Conservation (phyloP, 2,329 filamentous ascomycete species). For the Berkeleyomyces rouxiae region DNA sequence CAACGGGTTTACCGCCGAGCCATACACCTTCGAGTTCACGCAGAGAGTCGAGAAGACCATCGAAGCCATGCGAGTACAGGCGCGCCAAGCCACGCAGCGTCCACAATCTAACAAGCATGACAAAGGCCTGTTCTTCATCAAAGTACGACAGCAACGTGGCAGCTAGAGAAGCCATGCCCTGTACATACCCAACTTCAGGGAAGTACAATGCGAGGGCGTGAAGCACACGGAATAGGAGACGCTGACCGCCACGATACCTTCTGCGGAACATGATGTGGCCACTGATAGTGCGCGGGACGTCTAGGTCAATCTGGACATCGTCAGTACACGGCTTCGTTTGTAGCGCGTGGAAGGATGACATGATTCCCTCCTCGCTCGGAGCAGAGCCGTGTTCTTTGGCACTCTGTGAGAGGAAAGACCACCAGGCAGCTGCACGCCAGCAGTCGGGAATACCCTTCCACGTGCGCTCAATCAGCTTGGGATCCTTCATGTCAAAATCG, state of each 20-base stretch:
- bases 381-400: slow-evolving; percentile 45
- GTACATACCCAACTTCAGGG: slow-evolving; percentile 82
- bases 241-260: slow-evolving; percentile 80
- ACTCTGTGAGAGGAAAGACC: slow-evolving; percentile 70
- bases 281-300: slow-evolving; percentile 88
- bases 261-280: slow-evolving; percentile 94
- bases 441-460: slow-evolving; percentile 98
- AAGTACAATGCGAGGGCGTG: slow-evolving; percentile 87
- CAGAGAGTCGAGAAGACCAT: slow-evolving; percentile 70
- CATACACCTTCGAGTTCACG: slow-evolving; percentile 72
- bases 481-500: slow-evolving; percentile 66
- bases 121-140: slow-evolving; percentile 83
- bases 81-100: slow-evolving; percentile 69
- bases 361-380: slow-evolving; percentile 54
- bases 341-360: slow-evolving; percentile 54
- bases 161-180: slow-evolving; percentile 89
- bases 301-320: slow-evolving; percentile 91
- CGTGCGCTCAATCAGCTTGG: slow-evolving; percentile 77
- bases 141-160: slow-evolving; percentile 92
- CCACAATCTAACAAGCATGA: slow-evolving; percentile 95
- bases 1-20: slow-evolving; percentile 64
- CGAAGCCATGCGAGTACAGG: slow-evolving; percentile 71
- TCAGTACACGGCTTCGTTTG: slow-evolving; percentile 64
- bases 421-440: slow-evolving; percentile 89
- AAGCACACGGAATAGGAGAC: slow-evolving; percentile 78